Evolutionary conservation across 2,329 filamentous ascomycete species (phyloP).

Genomic region (Fusarium transvaalense): DNA sequence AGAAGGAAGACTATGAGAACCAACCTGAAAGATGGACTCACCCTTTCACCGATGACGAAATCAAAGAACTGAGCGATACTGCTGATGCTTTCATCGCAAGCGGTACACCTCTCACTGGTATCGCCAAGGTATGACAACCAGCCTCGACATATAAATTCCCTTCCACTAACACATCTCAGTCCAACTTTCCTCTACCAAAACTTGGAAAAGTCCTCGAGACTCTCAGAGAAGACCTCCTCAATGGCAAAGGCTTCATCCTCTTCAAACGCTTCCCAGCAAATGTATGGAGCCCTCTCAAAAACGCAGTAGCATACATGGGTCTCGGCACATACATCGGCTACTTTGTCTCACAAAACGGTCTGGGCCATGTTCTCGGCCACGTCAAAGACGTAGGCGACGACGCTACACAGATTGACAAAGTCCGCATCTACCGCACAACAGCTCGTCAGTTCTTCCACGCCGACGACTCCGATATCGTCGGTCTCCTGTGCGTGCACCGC

Average conservation of each 20-base stretch:
- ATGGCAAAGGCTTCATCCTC: conserved; percentile 90
- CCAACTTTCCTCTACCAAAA: conserved; percentile 60
- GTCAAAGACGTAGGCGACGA: conserved; percentile 92
- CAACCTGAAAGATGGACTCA: conserved; percentile 81
- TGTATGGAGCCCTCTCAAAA: conserved; percentile 82
- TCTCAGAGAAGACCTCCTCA: conserved; percentile 64
- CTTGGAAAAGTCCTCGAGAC: conserved; percentile 53
- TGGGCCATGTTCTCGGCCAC: conserved; percentile 87
- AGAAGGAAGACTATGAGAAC: conserved; percentile 72
- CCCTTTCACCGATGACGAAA: conserved; percentile 73
- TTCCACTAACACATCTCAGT: conserved; percentile 42
- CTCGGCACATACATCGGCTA: conserved; percentile 88
- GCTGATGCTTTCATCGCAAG: conserved; percentile 77
- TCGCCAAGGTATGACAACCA: conserved; percentile 54
- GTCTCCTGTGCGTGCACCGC: conserved; percentile 82
- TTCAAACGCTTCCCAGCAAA: conserved; percentile 87
- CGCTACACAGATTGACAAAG: conserved; percentile 82
- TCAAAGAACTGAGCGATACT: conserved; percentile 73
- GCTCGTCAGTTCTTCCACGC: conserved; percentile 71
- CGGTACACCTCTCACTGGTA: conserved; percentile 77
- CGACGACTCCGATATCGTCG: conserved; percentile 86
- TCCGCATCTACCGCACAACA: conserved; percentile 91
- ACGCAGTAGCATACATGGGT: conserved; percentile 90
- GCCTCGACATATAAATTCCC: no score
- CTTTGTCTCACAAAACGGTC: conserved; percentile 87